Base-by-base conservation (phyloP, 2,329 filamentous ascomycete genomes). In the Cercospora citrullina region DNA sequence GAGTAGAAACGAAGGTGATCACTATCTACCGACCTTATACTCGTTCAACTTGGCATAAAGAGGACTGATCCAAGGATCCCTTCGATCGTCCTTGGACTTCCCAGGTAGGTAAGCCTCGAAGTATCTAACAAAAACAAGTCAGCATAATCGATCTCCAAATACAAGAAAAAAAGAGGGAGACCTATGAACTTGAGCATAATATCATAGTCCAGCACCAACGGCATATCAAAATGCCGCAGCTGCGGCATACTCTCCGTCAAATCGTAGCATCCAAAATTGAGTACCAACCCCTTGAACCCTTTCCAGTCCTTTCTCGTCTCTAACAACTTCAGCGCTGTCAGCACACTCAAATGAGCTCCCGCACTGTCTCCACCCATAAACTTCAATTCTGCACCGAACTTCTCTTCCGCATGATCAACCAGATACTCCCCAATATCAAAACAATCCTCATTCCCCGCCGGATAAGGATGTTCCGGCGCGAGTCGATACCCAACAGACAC, bases 401-500 rank as follows among this genome's bases (percentile, higher is more conserved):
- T 71, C 7, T 70, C 69, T 67, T 81, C 75, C 0, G 81, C 81
- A 67, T 86, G 79, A 63, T 85, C 81, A 28, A 85, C 76, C 1
- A 89, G 78, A 75, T 84, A 85, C 67, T 85, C 83, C 0, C 81
- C 86, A 4, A 81, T 85, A 73, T 89, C 87, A 72, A 84, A 82
- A 76, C 85, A 87, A 74, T 89, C 87, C 63, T 89, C 80, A 4
- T 82, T 81, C 0, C 81, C 84, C 0, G 80, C 81, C 0, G 87
- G 87, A 74, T 83, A 88, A 0, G 86, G 85, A 71, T 88, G 68
- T 73, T 89, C 87, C 0, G 87, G 87, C 0, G 87, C 86, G 18
- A 87, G 81, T 30, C 87, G 81, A 74, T 89, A 89, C 1, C 86
- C 87, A 6, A 88, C 81, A 0, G 83, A 86, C 12, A 89, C 75